phyloP scores from a whole-genome alignment of 2,329 filamentous ascomycete genomes.

The Cladophialophora chaetospira region DNA sequence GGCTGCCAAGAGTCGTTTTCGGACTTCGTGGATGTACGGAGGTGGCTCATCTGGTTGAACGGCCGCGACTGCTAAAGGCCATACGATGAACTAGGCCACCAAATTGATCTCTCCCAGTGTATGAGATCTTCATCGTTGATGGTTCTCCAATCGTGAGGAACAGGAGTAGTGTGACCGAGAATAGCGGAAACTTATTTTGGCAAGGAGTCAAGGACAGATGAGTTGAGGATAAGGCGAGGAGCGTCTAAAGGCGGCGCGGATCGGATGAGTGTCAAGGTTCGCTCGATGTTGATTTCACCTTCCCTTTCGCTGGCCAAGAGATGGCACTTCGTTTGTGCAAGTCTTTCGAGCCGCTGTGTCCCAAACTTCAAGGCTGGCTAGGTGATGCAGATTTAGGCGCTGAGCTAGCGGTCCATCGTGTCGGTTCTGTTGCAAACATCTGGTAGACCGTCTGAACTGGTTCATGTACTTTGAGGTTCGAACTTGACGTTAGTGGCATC shows the following conservation, averaged over 20 bases:
- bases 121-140: neutral
- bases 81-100: neutral
- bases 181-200: neutral
- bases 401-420: too few relatives aligned
- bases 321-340: too few relatives aligned
- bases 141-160: neutral
- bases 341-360: neutral
- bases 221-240: neutral
- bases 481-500: too few relatives aligned
- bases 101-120: neutral
- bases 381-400: too few relatives aligned
- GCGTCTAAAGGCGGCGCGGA: slow-evolving; percentile 1
- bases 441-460: too few relatives aligned
- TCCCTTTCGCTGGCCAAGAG: neutral
- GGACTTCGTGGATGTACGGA: neutral
- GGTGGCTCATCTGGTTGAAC: neutral
- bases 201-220: neutral
- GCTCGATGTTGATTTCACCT: neutral
- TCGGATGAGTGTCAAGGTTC: neutral
- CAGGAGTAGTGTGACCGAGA: neutral
- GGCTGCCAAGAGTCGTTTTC: neutral
- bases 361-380: neutral
- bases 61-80: neutral
- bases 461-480: too few relatives aligned
- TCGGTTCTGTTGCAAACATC: too few relatives aligned